These are phyloP conservation scores for Phaeosphaeriaceae sp. DNA, from an alignment of 2,329 filamentous ascomycete genomes.

Conservation along the genomic window DNA sequence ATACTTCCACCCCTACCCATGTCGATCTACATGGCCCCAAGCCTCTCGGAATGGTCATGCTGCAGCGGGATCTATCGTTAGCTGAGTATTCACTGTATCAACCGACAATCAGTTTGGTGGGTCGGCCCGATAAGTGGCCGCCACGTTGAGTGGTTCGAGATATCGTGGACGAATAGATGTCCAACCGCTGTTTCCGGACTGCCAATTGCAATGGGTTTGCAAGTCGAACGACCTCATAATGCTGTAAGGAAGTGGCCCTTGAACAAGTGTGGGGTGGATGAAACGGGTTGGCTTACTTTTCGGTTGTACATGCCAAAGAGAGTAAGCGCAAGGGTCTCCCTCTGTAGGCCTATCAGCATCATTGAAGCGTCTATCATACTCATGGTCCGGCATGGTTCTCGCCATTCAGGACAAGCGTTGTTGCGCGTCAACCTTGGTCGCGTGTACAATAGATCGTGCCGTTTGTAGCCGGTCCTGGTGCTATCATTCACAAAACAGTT, in stretches of 20 bases:
- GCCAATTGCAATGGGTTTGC: background rate
- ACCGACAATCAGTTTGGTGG: slow-evolving; percentile 12
- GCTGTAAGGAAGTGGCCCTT: slow-evolving; percentile 18
- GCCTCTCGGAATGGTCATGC: slow-evolving; percentile 34
- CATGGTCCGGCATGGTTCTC: background rate
- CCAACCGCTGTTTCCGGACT: background rate
- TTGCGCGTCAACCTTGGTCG: background rate
- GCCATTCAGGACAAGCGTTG: background rate
- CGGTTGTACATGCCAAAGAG: slow-evolving; percentile 39
- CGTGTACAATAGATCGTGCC: background rate
- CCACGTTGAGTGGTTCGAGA: background rate
- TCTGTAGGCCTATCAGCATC: slow-evolving; percentile 6
- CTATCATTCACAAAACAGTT: slow-evolving; percentile 27
- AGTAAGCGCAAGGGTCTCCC: slow-evolving; percentile 13
- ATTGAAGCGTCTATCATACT: background rate
- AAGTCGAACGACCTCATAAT: slow-evolving; percentile 5
- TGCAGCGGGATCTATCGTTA: slow-evolving; percentile 31
- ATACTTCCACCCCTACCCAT: slow-evolving; percentile 41
- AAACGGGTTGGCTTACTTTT: slow-evolving; percentile 24
- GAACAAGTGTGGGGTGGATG: slow-evolving; percentile 36
- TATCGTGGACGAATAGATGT: background rate
- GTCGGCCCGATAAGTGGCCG: slow-evolving; percentile 1
- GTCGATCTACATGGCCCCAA: slow-evolving; percentile 22
- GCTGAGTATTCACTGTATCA: slow-evolving; percentile 25
- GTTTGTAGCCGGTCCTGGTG: background rate